Conservation (phyloP, 169 alveolate genomes). For the Neospora caninum region DNA sequence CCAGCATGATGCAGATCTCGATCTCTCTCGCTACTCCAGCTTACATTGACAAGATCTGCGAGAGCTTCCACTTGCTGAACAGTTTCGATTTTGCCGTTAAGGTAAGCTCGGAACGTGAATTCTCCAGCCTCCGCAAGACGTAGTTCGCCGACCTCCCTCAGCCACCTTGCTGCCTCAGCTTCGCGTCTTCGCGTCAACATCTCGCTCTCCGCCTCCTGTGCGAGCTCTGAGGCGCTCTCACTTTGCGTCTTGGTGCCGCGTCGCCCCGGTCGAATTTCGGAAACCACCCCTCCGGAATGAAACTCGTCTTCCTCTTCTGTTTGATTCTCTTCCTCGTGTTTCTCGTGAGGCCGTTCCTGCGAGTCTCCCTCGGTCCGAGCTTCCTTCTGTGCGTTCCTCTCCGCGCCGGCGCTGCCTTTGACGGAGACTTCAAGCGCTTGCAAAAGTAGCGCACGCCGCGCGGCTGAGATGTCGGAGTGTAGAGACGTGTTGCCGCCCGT, state of each 20-base stretch:
- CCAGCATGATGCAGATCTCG: too few relatives aligned
- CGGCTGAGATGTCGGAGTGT: too few relatives aligned
- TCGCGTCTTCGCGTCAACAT: not conserved
- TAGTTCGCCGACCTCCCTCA: not conserved
- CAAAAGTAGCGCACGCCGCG: not conserved
- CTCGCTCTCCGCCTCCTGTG: not conserved
- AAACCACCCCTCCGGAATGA: too few relatives aligned
- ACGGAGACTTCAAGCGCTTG: not conserved
- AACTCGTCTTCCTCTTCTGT: too few relatives aligned
- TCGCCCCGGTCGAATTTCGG: not conserved
- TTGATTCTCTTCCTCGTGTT: too few relatives aligned
- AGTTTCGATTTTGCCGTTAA: constrained; percentile 40
- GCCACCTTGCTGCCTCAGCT: not conserved
- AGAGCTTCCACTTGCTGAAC: constrained; percentile 46
- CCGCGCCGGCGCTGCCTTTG: too few relatives aligned
- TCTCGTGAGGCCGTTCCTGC: too few relatives aligned
- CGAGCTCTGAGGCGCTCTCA: not conserved
- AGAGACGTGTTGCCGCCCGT: too few relatives aligned
- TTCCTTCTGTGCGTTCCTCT: too few relatives aligned
- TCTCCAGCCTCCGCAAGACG: constrained; percentile 50
- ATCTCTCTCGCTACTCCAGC: not conserved
- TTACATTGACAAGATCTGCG: constrained; percentile 43
- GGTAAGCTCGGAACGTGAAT: constrained; percentile 40
- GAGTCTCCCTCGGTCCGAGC: too few relatives aligned
- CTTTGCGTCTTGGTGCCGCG: not conserved